Evolutionary conservation across 2,329 filamentous ascomycete genomes (phyloP).

Genomic region (Colletotrichum sublineola): DNA sequence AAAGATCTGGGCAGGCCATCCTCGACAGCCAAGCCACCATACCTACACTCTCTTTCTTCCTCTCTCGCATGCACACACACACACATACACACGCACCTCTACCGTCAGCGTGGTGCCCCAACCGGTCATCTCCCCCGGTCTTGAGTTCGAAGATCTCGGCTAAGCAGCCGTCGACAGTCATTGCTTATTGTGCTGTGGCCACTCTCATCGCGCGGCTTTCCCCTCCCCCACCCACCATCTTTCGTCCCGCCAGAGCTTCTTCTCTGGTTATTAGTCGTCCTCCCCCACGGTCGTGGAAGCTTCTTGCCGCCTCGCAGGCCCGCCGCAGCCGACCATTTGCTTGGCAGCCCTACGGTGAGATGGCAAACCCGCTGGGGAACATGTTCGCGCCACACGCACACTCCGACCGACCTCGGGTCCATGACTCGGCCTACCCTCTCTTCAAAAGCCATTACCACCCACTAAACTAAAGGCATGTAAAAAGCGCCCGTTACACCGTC

Average conservation of each 20-base stretch:
- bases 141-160: constrained; percentile 2
- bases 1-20: constrained; percentile 19
- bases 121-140: constrained; percentile 8
- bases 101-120: constrained; percentile 7
- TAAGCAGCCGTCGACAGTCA: neutral
- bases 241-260: neutral
- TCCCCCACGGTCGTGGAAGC: constrained; percentile 17
- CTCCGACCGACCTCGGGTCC: constrained; percentile 15
- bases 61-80: too few relatives aligned
- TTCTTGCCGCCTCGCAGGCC: constrained; percentile 16
- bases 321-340: neutral
- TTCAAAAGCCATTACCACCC: neutral
- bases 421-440: neutral
- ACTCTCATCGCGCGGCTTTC: neutral
- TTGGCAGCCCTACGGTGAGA: constrained; percentile 35
- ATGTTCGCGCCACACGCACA: constrained; percentile 19
- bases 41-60: too few relatives aligned
- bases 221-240: constrained; percentile 1
- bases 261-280: neutral
- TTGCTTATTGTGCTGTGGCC: constrained; percentile 1
- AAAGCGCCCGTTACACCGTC: constrained; percentile 5
- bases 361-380: constrained; percentile 37
- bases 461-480: neutral
- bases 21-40: neutral
- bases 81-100: neutral